phyloP scores from a whole-genome alignment of 2,329 filamentous ascomycete genomes.

The Didymella pinodella region DNA sequence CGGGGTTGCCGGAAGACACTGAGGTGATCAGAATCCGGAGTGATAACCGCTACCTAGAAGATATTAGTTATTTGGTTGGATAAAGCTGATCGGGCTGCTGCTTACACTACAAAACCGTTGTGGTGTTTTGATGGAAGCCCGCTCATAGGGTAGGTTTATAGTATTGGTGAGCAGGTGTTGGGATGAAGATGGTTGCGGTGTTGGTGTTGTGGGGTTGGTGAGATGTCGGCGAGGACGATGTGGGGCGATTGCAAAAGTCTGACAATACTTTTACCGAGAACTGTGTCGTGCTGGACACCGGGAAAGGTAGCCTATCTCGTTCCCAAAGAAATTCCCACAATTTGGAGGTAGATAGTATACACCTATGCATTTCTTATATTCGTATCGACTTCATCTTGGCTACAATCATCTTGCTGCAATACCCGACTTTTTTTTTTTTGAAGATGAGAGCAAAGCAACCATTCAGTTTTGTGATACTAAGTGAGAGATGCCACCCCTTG shows the following conservation, averaged over 20 bases:
- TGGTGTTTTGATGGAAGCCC: conserved; percentile 8
- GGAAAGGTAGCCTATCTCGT: no score
- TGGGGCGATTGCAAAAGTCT: neutral
- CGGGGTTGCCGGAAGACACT: conserved; percentile 18
- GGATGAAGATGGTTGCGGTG: neutral
- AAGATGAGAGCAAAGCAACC: no score
- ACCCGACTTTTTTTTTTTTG: no score
- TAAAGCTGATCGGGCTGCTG: conserved; percentile 6
- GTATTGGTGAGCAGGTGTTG: neutral
- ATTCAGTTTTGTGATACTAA: no score
- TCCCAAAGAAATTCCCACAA: no score
- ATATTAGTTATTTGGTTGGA: conserved; percentile 8
- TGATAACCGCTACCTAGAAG: conserved; percentile 18
- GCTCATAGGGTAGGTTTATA: neutral
- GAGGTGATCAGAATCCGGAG: conserved; percentile 15
- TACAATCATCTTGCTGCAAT: no score
- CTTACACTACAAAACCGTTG: conserved; percentile 17
- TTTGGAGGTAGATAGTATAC: no score
- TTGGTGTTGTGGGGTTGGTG: neutral
- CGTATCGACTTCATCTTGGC: no score
- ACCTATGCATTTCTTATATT: no score
- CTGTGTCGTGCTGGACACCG: neutral
- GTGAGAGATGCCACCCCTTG: no score
- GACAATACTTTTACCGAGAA: neutral
- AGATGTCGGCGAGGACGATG: neutral